A percentile compares a stretch with the other conserved stretches of the same genome.
Conservation (phyloP, 1,139 yeast species). For the Citeromyces hawaiiensis region DNA sequence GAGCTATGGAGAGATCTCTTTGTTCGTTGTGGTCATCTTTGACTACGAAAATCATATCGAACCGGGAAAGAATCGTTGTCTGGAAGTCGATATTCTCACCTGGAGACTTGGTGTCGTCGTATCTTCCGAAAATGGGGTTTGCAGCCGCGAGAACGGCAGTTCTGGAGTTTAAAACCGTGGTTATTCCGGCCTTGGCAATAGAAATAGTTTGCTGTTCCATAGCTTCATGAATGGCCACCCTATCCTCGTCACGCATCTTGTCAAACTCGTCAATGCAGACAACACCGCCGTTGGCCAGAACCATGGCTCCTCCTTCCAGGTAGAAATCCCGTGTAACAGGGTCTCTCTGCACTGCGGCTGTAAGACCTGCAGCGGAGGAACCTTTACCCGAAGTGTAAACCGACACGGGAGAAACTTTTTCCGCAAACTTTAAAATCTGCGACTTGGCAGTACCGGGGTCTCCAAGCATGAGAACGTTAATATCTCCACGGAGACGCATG, state of each 20-base stretch:
- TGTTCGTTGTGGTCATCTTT: conserved; percentile 81
- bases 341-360: conserved; percentile 93
- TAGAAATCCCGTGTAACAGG: conserved; percentile 97
- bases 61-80: conserved; percentile 93
- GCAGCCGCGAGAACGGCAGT: conserved; percentile 98
- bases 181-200: conserved; percentile 96
- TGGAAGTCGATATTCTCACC: conserved; percentile 90
- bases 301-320: conserved; percentile 96
- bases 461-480: conserved; percentile 81
- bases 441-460: conserved; percentile 99
- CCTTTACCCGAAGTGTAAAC: conserved; percentile 99
- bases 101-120: conserved; percentile 81
- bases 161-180: conserved; percentile 88
- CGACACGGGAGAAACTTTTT: conserved; percentile 91
- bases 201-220: conserved; percentile 99
- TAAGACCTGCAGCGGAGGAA: conserved; percentile 97
- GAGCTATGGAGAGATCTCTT: conserved; percentile 74
- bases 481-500: conserved; percentile 94
- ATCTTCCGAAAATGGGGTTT: conserved; percentile 91
- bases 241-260: conserved; percentile 97
- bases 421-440: conserved; percentile 87
- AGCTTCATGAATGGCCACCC: conserved; percentile 97
- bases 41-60: conserved; percentile 90
- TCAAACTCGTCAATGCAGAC: conserved; percentile 97
- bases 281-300: conserved; percentile 92